Conservation (phyloP, 768 basidiomycete genomes). For the Postia placenta region DNA sequence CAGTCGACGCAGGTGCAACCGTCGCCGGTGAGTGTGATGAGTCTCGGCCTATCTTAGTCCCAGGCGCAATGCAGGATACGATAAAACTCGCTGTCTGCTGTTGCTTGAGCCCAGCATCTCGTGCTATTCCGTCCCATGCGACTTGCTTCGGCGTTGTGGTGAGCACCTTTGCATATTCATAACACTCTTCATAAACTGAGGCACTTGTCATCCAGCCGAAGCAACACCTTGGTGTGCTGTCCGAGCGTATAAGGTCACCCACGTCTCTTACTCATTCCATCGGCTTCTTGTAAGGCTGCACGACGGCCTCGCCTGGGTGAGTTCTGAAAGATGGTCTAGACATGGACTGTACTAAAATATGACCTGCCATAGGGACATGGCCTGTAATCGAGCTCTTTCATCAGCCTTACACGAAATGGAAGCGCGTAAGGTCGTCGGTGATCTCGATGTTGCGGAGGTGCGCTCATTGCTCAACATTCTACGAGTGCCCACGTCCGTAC, state of each 20-base stretch:
- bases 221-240: too few relatives aligned
- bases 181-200: too few relatives aligned
- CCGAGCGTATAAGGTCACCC: conserved; percentile 22
- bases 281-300: conserved; percentile 36
- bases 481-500: not conserved
- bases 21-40: too few relatives aligned
- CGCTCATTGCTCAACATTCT: not conserved
- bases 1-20: too few relatives aligned
- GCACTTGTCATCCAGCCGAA: too few relatives aligned
- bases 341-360: not conserved
- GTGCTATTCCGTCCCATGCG: too few relatives aligned
- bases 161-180: too few relatives aligned
- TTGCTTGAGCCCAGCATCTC: too few relatives aligned
- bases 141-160: too few relatives aligned
- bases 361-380: not conserved
- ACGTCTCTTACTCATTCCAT: conserved; percentile 29
- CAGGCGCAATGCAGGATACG: too few relatives aligned
- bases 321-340: not conserved
- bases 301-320: conserved; percentile 29
- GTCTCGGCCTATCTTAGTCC: too few relatives aligned
- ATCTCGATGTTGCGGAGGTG: conserved; percentile 21
- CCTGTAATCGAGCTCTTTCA: conserved; percentile 23
- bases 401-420: conserved; percentile 25
- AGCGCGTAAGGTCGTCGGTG: conserved; percentile 20
- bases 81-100: too few relatives aligned